phyloP scores from a whole-genome alignment of 306 rosid species.

The Mimosa pudica region DNA sequence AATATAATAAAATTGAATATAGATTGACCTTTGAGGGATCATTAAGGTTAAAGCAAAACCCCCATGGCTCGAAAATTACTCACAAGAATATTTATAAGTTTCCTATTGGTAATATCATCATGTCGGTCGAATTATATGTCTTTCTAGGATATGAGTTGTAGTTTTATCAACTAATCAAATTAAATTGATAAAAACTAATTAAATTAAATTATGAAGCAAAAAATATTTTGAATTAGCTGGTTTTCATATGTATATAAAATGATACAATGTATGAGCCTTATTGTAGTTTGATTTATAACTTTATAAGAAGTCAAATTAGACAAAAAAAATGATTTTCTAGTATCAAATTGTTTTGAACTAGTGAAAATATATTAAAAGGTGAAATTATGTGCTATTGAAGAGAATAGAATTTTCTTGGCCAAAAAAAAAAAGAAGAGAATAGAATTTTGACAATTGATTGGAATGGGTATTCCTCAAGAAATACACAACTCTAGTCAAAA shows the following conservation, averaged over 20 bases:
- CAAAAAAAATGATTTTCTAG: not conserved
- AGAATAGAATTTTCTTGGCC: not conserved
- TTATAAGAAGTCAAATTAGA: not conserved
- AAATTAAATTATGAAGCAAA: too few relatives aligned
- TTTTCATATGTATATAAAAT: not conserved
- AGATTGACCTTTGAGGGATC: not conserved
- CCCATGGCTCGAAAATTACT: not conserved
- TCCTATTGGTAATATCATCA: not conserved
- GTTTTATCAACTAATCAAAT: not conserved
- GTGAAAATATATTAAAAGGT: not conserved
- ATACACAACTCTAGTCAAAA: not conserved
- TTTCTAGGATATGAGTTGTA: not conserved
- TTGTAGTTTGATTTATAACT: not conserved
- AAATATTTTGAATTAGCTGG: not conserved
- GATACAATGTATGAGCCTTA: not conserved
- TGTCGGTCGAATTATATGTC: too few relatives aligned
- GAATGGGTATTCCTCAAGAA: not conserved
- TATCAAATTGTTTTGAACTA: not conserved
- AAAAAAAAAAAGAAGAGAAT: too few relatives aligned
- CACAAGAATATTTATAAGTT: too few relatives aligned
- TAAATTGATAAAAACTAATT: too few relatives aligned
- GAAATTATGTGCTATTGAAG: not conserved
- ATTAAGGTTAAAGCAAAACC: not conserved
- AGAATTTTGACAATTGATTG: not conserved
- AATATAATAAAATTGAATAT: too few relatives aligned